Evolutionary conservation across 306 rosid species (phyloP), one percentile per base, ranked within the genome.

Genomic region (Rosa chinensis): DNA sequence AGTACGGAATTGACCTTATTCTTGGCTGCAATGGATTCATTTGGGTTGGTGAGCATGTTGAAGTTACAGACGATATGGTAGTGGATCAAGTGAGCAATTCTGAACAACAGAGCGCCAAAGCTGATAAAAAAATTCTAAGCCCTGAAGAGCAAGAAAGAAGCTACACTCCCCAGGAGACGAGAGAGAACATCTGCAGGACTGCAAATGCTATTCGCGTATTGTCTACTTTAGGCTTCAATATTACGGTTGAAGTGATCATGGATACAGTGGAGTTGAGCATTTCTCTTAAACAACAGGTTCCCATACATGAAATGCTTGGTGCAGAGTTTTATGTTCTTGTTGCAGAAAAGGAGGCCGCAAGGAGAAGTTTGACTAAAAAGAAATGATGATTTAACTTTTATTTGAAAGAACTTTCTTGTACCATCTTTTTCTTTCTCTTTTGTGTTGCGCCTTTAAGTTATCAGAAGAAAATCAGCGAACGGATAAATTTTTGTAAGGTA

Each of bases 21-120:
- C 86, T 95, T 32, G 99, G 99, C 68, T 91, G 98, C 75, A 92
- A 92, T 79, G 99, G 97, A 32, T 92, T 87, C 79, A 83, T 93
- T 82, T 93, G 99, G 97, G 85, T 92, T 58, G 99, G 99, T 58
- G 97, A 92, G 85, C 96, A 91, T 66, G 80, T 84, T 62, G 92
- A 89, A 70, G 84, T 79, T 48, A 83, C 78, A 25, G 93, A 88
- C 13, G 90, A 89, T 78, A 85, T 86, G 90, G 68, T 85, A 47
- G 96, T 83, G 69, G 96, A 89, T 78, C 97, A 80, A 82, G 86
- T 74, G 66, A 78, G 70, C 75, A 89, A 84, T 70, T 74, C 87
- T n/a, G 90, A 89, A 70, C 79, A 80, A 45, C 87, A 80, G 77
- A 83, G 55, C 55, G 8, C 73, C 21, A 68, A 79, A 66, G 77